These are phyloP conservation scores for Samsoniella hepiali DNA, from an alignment of 2,329 filamentous ascomycete genomes.

Conservation along the genomic window DNA sequence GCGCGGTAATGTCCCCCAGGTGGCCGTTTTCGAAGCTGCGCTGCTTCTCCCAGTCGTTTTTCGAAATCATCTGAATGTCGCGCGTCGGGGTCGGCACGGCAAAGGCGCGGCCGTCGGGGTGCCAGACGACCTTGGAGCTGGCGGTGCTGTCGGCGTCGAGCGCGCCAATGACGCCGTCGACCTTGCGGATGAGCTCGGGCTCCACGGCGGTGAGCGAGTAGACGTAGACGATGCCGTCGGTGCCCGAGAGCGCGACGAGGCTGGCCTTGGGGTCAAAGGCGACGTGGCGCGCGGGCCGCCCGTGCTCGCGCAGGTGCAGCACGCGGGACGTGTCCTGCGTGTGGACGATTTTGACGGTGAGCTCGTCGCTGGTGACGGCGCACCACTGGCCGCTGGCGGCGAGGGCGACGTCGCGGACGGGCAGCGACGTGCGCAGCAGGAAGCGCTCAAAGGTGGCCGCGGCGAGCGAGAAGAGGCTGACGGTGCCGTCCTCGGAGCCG, in stretches of 20 bases:
- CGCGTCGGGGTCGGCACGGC: slow-evolving; percentile 77
- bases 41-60: slow-evolving; percentile 85
- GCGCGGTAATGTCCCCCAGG: slow-evolving; percentile 76
- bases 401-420: slow-evolving; percentile 80
- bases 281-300: slow-evolving; percentile 85
- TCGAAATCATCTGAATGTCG: slow-evolving; percentile 84
- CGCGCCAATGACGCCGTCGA: slow-evolving; percentile 80
- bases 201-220: slow-evolving; percentile 78
- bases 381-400: slow-evolving; percentile 82
- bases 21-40: slow-evolving; percentile 76
- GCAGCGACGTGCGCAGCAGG: slow-evolving; percentile 77
- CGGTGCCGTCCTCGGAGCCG: slow-evolving; percentile 92
- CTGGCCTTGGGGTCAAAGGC: slow-evolving; percentile 79
- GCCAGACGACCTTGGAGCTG: slow-evolving; percentile 77
- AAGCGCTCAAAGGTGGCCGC: slow-evolving; percentile 74
- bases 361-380: slow-evolving; percentile 94
- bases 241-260: slow-evolving; percentile 76
- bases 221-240: slow-evolving; percentile 84
- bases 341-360: slow-evolving; percentile 85
- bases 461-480: slow-evolving; percentile 84
- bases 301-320: slow-evolving; percentile 77
- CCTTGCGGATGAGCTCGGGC: slow-evolving; percentile 75
- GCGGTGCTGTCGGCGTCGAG: slow-evolving; percentile 71
- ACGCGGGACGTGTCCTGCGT: slow-evolving; percentile 73
- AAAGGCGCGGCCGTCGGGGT: slow-evolving; percentile 90